phyloP scores from a whole-genome alignment of 495 filamentous ascomycete genomes.

The Penicillium argentinense region DNA sequence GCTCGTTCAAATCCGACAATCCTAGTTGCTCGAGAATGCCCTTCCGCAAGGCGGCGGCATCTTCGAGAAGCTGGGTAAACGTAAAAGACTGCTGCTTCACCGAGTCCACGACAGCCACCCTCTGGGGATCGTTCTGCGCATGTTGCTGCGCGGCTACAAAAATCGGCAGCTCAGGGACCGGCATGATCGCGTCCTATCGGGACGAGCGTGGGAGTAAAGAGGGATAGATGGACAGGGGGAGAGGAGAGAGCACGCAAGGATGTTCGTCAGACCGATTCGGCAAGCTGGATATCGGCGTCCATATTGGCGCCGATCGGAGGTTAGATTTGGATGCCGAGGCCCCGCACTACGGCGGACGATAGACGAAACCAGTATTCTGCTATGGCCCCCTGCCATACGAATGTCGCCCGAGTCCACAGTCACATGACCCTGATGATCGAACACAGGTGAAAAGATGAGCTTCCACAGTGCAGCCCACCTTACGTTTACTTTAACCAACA shows the following conservation, averaged over 20 bases:
- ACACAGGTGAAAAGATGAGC: too few relatives aligned
- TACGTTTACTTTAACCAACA: too few relatives aligned
- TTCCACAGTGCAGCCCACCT: too few relatives aligned
- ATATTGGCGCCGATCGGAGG: not conserved
- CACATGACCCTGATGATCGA: too few relatives aligned
- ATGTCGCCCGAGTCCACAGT: too few relatives aligned
- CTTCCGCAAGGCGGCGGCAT: slow-evolving; percentile 67
- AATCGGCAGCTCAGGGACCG: slow-evolving; percentile 68
- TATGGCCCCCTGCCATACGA: too few relatives aligned
- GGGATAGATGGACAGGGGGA: not conserved
- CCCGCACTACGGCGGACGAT: too few relatives aligned
- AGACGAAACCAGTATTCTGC: too few relatives aligned
- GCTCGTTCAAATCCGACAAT: slow-evolving; percentile 60
- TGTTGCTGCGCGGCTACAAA: slow-evolving; percentile 58
- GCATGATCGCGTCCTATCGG: slow-evolving; percentile 14
- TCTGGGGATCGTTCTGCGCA: slow-evolving; percentile 60
- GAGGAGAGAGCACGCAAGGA: not conserved
- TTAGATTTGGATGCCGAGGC: not conserved
- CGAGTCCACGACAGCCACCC: slow-evolving; percentile 73
- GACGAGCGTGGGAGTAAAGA: not conserved
- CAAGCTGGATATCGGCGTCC: not conserved
- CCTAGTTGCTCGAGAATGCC: slow-evolving; percentile 53
- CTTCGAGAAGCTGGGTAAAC: slow-evolving; percentile 74
- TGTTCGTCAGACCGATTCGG: not conserved
- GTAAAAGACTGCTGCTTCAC: slow-evolving; percentile 69